Percentiles rank a stretch among this genome's conserved stretches.
These are phyloP conservation scores for Trichoderma sp. DNA, from an alignment of 2,329 filamentous ascomycete genomes.

Conservation along the genomic window DNA sequence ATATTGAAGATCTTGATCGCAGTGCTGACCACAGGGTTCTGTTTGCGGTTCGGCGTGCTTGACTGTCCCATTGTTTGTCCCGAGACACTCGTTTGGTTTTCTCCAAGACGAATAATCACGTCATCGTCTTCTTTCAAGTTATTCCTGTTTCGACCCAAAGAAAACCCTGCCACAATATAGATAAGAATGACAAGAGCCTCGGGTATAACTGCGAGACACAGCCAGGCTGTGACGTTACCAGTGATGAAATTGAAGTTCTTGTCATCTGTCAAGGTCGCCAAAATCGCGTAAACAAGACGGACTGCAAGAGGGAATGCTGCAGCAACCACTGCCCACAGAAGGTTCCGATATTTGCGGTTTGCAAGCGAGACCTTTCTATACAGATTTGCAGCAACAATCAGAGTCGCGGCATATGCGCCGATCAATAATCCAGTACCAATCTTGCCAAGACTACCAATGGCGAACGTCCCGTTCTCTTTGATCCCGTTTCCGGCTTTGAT, in stretches of 20 bases:
- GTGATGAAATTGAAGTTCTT: neutral
- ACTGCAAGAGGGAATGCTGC: neutral
- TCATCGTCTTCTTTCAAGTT: neutral
- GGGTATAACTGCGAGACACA: neutral
- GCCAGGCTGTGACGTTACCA: neutral
- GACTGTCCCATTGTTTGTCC: neutral
- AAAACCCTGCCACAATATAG: neutral
- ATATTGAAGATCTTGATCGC: neutral
- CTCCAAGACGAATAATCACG: neutral
- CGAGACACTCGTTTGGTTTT: neutral
- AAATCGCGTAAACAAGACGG: neutral
- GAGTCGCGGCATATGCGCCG: neutral
- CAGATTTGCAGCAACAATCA: neutral
- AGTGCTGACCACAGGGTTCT: neutral
- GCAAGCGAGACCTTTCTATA: neutral
- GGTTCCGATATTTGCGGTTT: neutral
- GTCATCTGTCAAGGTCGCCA: neutral
- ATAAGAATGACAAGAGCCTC: neutral
- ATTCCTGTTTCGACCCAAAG: neutral
- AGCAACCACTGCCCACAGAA: neutral
- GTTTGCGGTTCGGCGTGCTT: neutral
- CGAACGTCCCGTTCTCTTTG: neutral
- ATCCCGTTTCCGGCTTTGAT: neutral
- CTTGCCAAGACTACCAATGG: neutral
- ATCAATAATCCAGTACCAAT: neutral